Evolutionary conservation across 306 rosid genomes (phyloP).

Genomic region (Hippophae tibetana): DNA sequence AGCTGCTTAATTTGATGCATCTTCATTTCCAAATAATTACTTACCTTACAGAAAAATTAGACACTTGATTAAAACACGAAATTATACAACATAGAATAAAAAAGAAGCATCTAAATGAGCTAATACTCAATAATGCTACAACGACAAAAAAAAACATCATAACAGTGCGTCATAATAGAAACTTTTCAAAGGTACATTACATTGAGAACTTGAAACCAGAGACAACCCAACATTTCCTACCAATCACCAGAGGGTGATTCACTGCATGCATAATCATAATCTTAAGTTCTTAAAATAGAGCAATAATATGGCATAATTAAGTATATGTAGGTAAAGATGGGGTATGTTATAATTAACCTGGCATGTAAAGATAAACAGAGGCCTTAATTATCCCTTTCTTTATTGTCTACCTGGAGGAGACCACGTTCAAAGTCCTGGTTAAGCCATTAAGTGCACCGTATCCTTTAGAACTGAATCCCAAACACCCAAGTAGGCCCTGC

Average conservation of each 20-base stretch:
- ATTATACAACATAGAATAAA: too few species aligned
- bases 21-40: not conserved
- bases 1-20: not conserved
- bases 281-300: not conserved
- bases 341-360: not conserved
- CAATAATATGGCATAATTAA: not conserved
- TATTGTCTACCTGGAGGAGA: constrained; percentile 12
- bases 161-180: too few species aligned
- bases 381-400: not conserved
- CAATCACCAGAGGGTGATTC: too few species aligned
- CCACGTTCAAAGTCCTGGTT: constrained; percentile 8
- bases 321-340: not conserved
- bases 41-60: too few species aligned
- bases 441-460: constrained; percentile 9
- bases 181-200: too few species aligned
- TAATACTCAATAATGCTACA: too few species aligned
- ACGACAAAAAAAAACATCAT: too few species aligned
- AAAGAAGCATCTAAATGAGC: too few species aligned
- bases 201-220: too few species aligned
- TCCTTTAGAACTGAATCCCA: constrained; percentile 16
- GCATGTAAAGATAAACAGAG: not conserved
- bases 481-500: constrained; percentile 21
- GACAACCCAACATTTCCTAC: too few species aligned
- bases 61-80: too few species aligned
- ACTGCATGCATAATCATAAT: too few species aligned